Evolutionary conservation across 2,329 filamentous ascomycete species (phyloP).

Genomic region (Cryphonectria japonica): DNA sequence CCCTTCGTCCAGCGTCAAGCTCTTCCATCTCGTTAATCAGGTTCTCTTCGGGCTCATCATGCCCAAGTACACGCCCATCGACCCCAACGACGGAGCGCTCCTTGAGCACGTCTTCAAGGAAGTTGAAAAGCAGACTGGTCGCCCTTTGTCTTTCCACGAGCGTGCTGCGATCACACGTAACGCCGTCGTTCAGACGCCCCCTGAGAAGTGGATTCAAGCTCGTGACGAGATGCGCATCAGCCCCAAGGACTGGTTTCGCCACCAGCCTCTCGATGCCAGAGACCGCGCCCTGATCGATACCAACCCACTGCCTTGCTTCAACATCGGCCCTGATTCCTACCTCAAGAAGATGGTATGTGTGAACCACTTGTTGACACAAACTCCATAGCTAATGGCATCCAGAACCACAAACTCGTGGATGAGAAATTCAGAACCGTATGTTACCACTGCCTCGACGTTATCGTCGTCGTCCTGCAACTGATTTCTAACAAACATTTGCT

Average conservation of each 20-base stretch:
- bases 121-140: not conserved
- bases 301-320: constrained; percentile 2
- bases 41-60: not conserved
- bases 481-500: not conserved
- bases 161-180: not conserved
- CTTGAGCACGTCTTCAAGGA: not conserved
- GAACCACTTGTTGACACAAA: not conserved
- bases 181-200: not conserved
- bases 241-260: constrained; percentile 13
- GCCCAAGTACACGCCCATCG: not conserved
- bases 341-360: constrained; percentile 11
- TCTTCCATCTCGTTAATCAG: not conserved
- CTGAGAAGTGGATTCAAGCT: not conserved
- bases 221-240: not conserved
- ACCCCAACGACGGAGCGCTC: not conserved
- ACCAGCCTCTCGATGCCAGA: constrained; percentile 11
- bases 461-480: not conserved
- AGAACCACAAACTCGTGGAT: constrained; percentile 16
- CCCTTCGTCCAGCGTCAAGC: not conserved
- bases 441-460: not conserved
- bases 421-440: not conserved
- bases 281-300: constrained; percentile 18
- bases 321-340: not conserved
- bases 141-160: not conserved
- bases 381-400: not conserved